Base-by-base conservation (phyloP, 257 asterid species). In the Scutellaria minor region DNA sequence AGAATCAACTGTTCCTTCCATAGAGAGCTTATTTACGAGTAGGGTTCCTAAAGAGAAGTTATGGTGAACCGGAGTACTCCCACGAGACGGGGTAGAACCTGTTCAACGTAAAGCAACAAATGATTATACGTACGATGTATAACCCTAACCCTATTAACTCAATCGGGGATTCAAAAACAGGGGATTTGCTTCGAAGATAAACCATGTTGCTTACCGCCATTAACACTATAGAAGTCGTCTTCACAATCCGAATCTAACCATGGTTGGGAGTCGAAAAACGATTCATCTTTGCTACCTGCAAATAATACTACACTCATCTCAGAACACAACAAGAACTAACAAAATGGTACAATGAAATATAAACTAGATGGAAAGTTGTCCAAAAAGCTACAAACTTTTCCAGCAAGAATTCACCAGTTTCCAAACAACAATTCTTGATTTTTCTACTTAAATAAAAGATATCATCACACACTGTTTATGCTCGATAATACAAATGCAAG, bases 181-280 rank as follows among this genome's bases (percentile, higher is more conserved):
- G 37, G 37, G 37, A 31, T 31, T 31, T 31, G 48, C 7, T n/a
- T 2, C 20, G 42, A 24, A 56, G 31, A 22, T 7, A 40, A 4
- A 6, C 0, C 12, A 42, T 64, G 63, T 31, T 35, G 46, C 94
- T 83, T 85, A 92, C 98, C 96, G 48, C 98, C 96, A 54, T 88
- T 84, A 64, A 90, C 94, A 66, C 98, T 92, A 27, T 41, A 61
- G 74, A 85, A 92, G 72, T 90, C 98, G 54, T 92, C 98, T 15
- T 92, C 98, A 1, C 92, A 79, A 64, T 92, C 98, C 0, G 96
- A 92, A 47, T 92, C 98, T 65, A 86, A 68, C 91, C 96, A 90
- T 1, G 90, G 83, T 35, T 85, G 93, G 41, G 96, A 81, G 66
- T 92, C 96, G 52, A 86, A 90, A 76, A 90, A 90, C 59, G 80